These are phyloP conservation scores for Leccinum olivaceopallidum DNA, from an alignment of 768 basidiomycete genomes.

Conservation along the genomic window DNA sequence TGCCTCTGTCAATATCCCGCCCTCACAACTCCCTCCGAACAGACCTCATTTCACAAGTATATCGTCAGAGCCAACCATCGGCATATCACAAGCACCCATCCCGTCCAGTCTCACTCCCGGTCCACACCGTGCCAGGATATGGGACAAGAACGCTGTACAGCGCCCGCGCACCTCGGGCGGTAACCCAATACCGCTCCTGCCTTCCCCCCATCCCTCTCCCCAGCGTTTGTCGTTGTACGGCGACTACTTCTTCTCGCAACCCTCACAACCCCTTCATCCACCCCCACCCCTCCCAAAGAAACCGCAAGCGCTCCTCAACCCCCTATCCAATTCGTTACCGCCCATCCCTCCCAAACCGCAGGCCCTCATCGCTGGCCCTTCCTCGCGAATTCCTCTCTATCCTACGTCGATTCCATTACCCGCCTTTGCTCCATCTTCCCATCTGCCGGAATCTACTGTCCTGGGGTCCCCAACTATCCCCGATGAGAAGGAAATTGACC, in stretches of 20 bases:
- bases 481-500: conserved; percentile 47
- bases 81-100: conserved; percentile 13
- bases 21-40: conserved; percentile 9
- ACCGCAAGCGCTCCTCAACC: conserved; percentile 25
- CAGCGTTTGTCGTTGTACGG: conserved; percentile 28
- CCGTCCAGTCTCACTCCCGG: conserved; percentile 30
- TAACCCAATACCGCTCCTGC: conserved; percentile 3
- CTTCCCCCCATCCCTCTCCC: conserved; percentile 13
- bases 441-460: conserved; percentile 5
- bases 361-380: conserved; percentile 12
- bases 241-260: conserved; percentile 26
- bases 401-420: conserved; percentile 31
- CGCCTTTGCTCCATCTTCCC: conserved; percentile 11
- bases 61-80: conserved; percentile 9
- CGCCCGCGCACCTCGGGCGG: conserved; percentile 12
- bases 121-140: conserved; percentile 19
- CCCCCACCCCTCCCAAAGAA: conserved; percentile 36
- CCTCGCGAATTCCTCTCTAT: conserved; percentile 34
- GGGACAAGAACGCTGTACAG: conserved; percentile 19
- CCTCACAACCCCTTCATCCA: conserved; percentile 20
- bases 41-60: conserved; percentile 27
- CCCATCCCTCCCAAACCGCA: conserved; percentile 43
- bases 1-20: conserved; percentile 19
- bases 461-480: conserved; percentile 23
- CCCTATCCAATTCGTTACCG: conserved; percentile 38